Evolutionary conservation across 345 rosid species (phyloP).

Genomic region (Bretschneidera sinensis): DNA sequence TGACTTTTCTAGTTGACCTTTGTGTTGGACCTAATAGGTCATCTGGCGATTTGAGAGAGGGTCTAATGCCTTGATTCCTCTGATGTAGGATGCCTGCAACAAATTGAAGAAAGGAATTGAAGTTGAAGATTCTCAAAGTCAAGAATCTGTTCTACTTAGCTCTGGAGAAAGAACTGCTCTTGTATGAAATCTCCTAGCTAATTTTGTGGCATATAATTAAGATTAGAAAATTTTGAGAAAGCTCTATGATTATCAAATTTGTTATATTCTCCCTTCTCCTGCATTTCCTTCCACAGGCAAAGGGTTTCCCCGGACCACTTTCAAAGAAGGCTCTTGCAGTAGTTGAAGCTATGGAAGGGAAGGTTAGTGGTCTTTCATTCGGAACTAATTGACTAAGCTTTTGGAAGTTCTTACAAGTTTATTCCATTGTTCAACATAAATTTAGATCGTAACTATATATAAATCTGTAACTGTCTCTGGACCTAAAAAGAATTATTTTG

Average conservation of each 20-base stretch:
- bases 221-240: background rate
- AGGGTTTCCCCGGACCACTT: conserved; percentile 62
- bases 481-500: background rate
- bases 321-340: conserved; percentile 69
- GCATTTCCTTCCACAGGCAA: conserved; percentile 48
- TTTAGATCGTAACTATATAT: no score
- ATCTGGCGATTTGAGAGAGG: conserved; percentile 7
- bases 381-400: background rate
- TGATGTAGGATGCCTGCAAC: conserved; percentile 58
- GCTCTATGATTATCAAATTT: conserved; percentile 4
- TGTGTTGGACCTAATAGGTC: conserved; percentile 11
- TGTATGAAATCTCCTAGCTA: conserved; percentile 41
- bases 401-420: no score
- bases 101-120: conserved; percentile 75
- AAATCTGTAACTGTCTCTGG: background rate
- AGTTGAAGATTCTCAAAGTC: conserved; percentile 54
- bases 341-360: conserved; percentile 84
- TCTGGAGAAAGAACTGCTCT: conserved; percentile 61
- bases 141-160: conserved; percentile 43
- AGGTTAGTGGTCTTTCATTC: conserved; percentile 37
- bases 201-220: conserved; percentile 3
- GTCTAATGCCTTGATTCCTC: conserved; percentile 16
- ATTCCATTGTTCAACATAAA: no score
- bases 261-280: no score
- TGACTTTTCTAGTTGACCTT: conserved; percentile 7